Conservation (phyloP, 1,139 yeast species). For the Lodderomyces parapsilosis region DNA sequence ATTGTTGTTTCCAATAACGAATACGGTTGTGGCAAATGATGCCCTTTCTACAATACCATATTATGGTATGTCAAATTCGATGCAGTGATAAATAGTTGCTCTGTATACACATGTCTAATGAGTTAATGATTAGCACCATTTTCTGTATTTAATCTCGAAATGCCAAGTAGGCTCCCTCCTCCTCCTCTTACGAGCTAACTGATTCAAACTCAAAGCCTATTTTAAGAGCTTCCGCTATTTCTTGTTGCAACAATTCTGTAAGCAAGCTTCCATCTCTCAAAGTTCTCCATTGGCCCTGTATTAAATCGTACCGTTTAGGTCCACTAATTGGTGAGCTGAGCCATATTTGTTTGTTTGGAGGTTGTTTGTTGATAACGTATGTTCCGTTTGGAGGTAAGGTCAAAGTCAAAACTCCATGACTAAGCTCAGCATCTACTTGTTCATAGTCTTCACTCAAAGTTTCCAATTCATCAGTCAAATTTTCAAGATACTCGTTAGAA, state of each 20-base stretch:
- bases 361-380: conserved; percentile 89
- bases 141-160: too few species aligned
- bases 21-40: too few species aligned
- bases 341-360: conserved; percentile 94
- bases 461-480: conserved; percentile 63
- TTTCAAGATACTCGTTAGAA: conserved; percentile 65
- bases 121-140: too few species aligned
- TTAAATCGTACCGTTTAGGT: conserved; percentile 67
- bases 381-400: conserved; percentile 68
- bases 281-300: conserved; percentile 59
- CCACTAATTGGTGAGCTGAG: conserved; percentile 90
- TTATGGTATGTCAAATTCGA: too few species aligned
- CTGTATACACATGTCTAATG: too few species aligned
- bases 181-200: background rate
- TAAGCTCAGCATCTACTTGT: conserved; percentile 72
- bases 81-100: too few species aligned
- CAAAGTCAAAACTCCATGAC: conserved; percentile 80
- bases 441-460: conserved; percentile 56
- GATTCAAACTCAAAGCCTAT: conserved; percentile 26
- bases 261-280: conserved; percentile 54
- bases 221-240: conserved; percentile 42
- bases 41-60: too few species aligned
- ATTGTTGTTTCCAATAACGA: too few species aligned
- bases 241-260: conserved; percentile 46
- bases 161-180: too few species aligned